Conservation (phyloP, 768 basidiomycete genomes). For the Mycena venus region DNA sequence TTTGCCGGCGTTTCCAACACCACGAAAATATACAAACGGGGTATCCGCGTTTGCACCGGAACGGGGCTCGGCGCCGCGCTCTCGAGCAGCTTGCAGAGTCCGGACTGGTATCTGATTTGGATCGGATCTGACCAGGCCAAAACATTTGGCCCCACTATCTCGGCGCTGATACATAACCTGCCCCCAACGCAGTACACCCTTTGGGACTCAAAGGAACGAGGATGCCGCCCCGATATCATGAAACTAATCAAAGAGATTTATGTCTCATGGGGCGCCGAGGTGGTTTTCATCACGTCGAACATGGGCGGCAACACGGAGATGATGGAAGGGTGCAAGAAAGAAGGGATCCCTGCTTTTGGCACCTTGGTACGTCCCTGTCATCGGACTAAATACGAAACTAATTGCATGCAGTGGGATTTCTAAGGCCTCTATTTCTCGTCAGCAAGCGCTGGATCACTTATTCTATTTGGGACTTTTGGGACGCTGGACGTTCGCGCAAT, state of each 20-base stretch:
- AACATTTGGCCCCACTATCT: constrained; percentile 87
- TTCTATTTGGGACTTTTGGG: no score
- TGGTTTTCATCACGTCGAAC: constrained; percentile 89
- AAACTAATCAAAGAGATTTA: constrained; percentile 81
- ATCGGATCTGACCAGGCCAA: constrained; percentile 89
- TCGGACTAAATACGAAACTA: background rate
- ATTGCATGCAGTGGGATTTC: constrained; percentile 68
- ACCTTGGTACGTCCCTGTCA: constrained; percentile 32
- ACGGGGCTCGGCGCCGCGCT: constrained; percentile 88
- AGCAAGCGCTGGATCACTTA: no score
- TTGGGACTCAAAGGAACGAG: constrained; percentile 84
- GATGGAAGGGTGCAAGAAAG: constrained; percentile 84
- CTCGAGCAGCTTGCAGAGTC: constrained; percentile 80
- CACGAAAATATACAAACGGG: constrained; percentile 80
- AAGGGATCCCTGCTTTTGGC: constrained; percentile 78
- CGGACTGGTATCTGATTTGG: constrained; percentile 79
- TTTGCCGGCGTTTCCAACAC: constrained; percentile 89
- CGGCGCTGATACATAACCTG: constrained; percentile 76
- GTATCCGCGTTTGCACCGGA: constrained; percentile 88
- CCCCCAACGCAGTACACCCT: constrained; percentile 79
- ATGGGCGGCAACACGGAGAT: constrained; percentile 83
- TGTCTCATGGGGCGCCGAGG: constrained; percentile 82
- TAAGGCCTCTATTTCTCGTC: no score
- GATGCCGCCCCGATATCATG: constrained; percentile 84
- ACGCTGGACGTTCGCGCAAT: no score